Base-by-base conservation (phyloP, 352 stramenopile species). In the Pythium apleroticum region DNA sequence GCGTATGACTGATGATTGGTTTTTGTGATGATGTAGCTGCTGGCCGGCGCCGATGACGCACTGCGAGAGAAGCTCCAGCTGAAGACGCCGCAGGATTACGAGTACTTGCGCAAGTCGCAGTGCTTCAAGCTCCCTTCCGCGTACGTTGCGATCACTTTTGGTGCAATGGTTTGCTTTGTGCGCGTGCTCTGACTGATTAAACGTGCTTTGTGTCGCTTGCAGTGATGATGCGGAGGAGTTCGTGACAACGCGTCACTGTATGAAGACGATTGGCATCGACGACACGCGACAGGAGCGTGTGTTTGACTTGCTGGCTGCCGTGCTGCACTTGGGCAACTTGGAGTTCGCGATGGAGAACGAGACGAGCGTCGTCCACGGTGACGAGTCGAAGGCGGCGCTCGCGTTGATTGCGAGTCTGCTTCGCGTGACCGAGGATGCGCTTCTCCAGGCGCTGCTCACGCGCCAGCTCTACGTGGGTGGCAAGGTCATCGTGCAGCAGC, bases 401-500 rank as follows among this genome's bases (percentile, higher is more conserved):
- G 71, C 77, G 30, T 72, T 90, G 14, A 84, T 96, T 24, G 89
- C 89, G 9, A 77, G 73, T 52, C 63, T 96, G 37, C 68, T 97
- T 4, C 76, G 89, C 31, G 88, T 97, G 15, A 91, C 76, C 46
- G 77, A 86, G 48, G 82, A 94, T 17, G 79, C 85, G 22, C 65
- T 97, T 27, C 74, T 75, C n/a, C 77, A 80, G 24, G 88, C 84
- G 31, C 71, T 97, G 45, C 69, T 95, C 19, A 95, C 86, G 9
- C 82, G 88, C 8, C 86, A 96, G 65, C 71, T 96, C 1, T 93
- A 93, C 63, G 88, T 96, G 1, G 88, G 88, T 35, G 88, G 88
- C 30, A 96, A 96, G 58, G 87, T 96, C 7, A 96, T 96, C 52
- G 84, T 96, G 37, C 88, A 96, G 63, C 80, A 93, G 66, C 88